A percentile compares a stretch with the other conserved stretches of the same genome.
phyloP scores from a whole-genome alignment of 2,329 filamentous ascomycete species.

The Epichloe sibirici region DNA sequence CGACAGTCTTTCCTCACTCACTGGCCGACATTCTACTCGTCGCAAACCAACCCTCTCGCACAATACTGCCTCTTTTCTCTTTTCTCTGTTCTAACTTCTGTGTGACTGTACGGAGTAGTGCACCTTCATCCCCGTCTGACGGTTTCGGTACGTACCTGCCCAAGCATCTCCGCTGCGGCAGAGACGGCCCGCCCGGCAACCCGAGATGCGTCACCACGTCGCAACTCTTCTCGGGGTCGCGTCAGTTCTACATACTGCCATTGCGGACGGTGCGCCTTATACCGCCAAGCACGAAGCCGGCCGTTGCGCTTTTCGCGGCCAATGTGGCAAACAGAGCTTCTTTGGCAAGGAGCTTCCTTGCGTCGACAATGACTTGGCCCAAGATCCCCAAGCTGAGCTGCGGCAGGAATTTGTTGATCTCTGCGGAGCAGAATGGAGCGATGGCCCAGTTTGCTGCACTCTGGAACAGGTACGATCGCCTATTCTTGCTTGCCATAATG shows the following conservation, averaged over 20 bases:
- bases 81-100: background rate
- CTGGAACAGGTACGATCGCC: conserved; percentile 53
- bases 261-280: conserved; percentile 15
- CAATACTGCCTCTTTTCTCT: background rate
- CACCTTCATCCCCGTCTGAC: background rate
- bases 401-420: conserved; percentile 70
- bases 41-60: background rate
- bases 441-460: conserved; percentile 75
- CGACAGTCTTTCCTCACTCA: background rate
- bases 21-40: background rate
- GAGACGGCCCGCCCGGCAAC: conserved; percentile 4
- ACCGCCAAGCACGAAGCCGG: conserved; percentile 69
- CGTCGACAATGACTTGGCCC: conserved; percentile 75
- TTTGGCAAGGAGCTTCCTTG: conserved; percentile 88
- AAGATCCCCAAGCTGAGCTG: conserved; percentile 57
- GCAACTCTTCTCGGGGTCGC: conserved; percentile 20
- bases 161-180: conserved; percentile 1
- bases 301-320: conserved; percentile 78
- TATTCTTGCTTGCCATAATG: conserved; percentile 3
- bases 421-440: conserved; percentile 78
- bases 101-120: background rate
- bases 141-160: background rate
- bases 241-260: conserved; percentile 15
- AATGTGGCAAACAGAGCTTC: conserved; percentile 82
- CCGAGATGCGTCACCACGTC: conserved; percentile 21